Base-by-base conservation (phyloP, 2,329 filamentous ascomycete species). In the Diaporthe helianthi region DNA sequence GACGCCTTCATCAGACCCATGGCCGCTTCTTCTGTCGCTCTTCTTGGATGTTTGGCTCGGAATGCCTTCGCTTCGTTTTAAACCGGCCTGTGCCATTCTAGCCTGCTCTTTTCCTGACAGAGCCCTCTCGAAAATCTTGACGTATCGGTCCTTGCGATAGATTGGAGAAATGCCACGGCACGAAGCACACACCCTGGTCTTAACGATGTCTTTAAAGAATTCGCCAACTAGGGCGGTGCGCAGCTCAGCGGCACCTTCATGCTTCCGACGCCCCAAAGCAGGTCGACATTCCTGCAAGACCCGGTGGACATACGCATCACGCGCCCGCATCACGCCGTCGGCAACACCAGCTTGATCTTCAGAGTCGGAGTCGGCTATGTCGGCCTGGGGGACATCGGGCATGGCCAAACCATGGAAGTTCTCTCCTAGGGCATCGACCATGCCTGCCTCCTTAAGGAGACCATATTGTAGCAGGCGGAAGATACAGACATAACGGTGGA, bases 71-170 rank as follows among this genome's bases (percentile, higher is more conserved):
- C 86, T 85, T 44, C 88, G 84, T 74, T 89, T 90, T 77, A 94
- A 87, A 63, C 83, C 85, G 55, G 83, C 83, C 71, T 92, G 89
- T 3, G 89, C 86, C 92, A 97, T 97, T 71, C 91, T 89, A 51
- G 89, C 86, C 77, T 90, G 89, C 44, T 96, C 90, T 79, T 97
- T 97, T 55, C 86, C 80, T 55, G 86, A 87, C 68, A 98, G 82
- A 2, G 92, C 84, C 77, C 92, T 96, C 77, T 95, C 91, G 79
- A 98, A 99, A 66, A 99, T 94, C 80, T 98, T 99, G 77, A 94
- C 92, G 75, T 90, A 96, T 52, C 92, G 87, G 76, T 99, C 95
- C 79, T 97, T 98, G 74, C 95, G 90, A 80, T 93, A 98, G 2
- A 85, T 84, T 13, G 94, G 94, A 17, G 92, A 94, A 71, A 96